Conservation (phyloP, 306 rosid species). For the Cucumis cinereus region DNA sequence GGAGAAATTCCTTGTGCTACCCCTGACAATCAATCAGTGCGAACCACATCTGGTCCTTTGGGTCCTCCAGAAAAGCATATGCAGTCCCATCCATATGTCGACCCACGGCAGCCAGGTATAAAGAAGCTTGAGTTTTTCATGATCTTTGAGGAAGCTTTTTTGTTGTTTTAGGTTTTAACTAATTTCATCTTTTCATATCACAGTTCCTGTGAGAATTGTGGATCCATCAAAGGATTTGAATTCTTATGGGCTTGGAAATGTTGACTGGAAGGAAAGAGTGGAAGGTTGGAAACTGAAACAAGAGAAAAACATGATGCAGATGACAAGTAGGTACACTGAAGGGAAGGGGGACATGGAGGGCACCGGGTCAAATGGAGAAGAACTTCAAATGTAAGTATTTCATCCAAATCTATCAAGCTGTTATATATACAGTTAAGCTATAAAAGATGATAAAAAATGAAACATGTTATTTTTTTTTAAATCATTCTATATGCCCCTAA, state of each 20-base stretch:
- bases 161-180: constrained; percentile 12
- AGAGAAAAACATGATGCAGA: constrained; percentile 67
- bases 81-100: constrained; percentile 49
- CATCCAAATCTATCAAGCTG: neutral
- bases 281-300: constrained; percentile 98
- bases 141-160: neutral
- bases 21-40: constrained; percentile 81
- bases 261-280: constrained; percentile 99
- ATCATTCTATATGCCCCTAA: neutral
- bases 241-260: constrained; percentile 93
- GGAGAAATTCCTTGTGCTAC: constrained; percentile 88
- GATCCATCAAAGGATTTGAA: constrained; percentile 92
- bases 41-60: constrained; percentile 89
- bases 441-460: neutral
- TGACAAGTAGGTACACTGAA: constrained; percentile 62
- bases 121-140: neutral
- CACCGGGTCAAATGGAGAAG: constrained; percentile 97
- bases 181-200: constrained; percentile 10
- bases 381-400: constrained; percentile 70
- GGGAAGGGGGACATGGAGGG: constrained; percentile 97
- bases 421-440: neutral
- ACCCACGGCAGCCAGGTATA: constrained; percentile 92
- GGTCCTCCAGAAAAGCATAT: constrained; percentile 60
- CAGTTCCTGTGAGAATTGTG: constrained; percentile 89
- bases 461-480: neutral